phyloP scores from a whole-genome alignment of 1,284 basidiomycete species.

The Naganishia sp. region DNA sequence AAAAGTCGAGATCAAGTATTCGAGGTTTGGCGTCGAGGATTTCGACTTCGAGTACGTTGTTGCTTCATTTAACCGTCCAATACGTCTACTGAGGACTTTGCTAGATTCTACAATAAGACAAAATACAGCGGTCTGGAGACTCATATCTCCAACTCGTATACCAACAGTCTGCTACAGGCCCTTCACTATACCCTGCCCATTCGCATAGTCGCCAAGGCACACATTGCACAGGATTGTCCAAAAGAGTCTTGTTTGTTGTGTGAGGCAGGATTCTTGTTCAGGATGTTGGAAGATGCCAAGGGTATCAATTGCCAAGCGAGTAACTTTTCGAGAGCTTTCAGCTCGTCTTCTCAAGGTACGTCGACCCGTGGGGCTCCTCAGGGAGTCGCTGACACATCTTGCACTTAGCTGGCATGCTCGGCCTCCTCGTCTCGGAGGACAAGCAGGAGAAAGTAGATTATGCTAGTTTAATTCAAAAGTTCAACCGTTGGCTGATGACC shows the following conservation, averaged over 20 bases:
- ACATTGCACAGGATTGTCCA: constrained; percentile 82
- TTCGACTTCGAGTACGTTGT: constrained; percentile 86
- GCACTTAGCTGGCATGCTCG: constrained; percentile 75
- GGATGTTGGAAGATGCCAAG: constrained; percentile 92
- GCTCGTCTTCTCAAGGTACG: constrained; percentile 70
- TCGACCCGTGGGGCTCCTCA: neutral
- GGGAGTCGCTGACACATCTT: neutral
- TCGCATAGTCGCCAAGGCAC: constrained; percentile 79
- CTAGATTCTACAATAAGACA: constrained; percentile 88
- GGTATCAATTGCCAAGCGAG: constrained; percentile 95
- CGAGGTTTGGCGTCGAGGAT: constrained; percentile 95
- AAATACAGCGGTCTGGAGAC: constrained; percentile 90
- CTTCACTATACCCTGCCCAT: constrained; percentile 83
- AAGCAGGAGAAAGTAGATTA: constrained; percentile 73
- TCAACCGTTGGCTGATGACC: constrained; percentile 85
- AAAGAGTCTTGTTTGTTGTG: constrained; percentile 91
- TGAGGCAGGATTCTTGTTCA: constrained; percentile 90
- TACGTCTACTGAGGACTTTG: constrained; percentile 7
- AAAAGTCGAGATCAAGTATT: constrained; percentile 96
- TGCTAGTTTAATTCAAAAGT: constrained; percentile 85
- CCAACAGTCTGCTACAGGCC: constrained; percentile 86
- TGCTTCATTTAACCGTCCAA: constrained; percentile 1
- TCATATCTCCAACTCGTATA: constrained; percentile 96
- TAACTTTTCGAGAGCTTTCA: constrained; percentile 93
- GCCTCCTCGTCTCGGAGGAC: constrained; percentile 84